These are phyloP conservation scores for Colletotrichum musae DNA, from an alignment of 2,329 filamentous ascomycete species.

Conservation along the genomic window DNA sequence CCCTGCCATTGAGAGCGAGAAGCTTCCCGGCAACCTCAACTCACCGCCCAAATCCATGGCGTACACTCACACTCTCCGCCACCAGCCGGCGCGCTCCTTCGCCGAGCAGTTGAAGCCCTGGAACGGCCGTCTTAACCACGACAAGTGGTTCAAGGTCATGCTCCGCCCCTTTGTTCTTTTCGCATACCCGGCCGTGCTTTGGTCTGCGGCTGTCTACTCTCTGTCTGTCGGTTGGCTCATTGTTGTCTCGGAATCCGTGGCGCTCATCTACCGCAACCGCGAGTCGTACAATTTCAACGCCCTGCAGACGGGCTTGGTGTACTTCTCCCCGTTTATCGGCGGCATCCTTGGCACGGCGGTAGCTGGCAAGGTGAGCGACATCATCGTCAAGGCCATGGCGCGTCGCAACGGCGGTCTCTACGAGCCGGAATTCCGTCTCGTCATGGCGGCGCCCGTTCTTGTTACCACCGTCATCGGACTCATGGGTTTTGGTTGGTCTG, in stretches of 20 bases:
- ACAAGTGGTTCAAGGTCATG: constrained; percentile 85
- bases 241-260: constrained; percentile 89
- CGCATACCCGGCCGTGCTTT: constrained; percentile 89
- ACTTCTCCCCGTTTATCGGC: constrained; percentile 90
- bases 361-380: constrained; percentile 88
- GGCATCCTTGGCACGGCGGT: constrained; percentile 92
- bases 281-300: constrained; percentile 85
- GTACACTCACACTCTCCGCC: constrained; percentile 81
- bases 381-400: constrained; percentile 87
- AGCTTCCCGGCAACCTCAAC: constrained; percentile 50
- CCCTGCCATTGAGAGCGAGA: constrained; percentile 59
- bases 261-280: constrained; percentile 81
- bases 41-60: constrained; percentile 50
- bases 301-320: constrained; percentile 86
- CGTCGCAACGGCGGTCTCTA: constrained; percentile 92
- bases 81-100: constrained; percentile 79
- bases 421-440: constrained; percentile 91
- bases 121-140: constrained; percentile 82
- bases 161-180: constrained; percentile 88
- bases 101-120: constrained; percentile 80
- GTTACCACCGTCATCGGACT: constrained; percentile 86
- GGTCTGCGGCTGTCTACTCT: constrained; percentile 88
- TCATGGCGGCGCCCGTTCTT: constrained; percentile 88
- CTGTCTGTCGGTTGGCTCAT: constrained; percentile 96
- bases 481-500: constrained; percentile 98